Evolutionary conservation across 2,329 filamentous ascomycete genomes (phyloP), one percentile per base, ranked within the genome.

Genomic region (Penicillium sumatraense): DNA sequence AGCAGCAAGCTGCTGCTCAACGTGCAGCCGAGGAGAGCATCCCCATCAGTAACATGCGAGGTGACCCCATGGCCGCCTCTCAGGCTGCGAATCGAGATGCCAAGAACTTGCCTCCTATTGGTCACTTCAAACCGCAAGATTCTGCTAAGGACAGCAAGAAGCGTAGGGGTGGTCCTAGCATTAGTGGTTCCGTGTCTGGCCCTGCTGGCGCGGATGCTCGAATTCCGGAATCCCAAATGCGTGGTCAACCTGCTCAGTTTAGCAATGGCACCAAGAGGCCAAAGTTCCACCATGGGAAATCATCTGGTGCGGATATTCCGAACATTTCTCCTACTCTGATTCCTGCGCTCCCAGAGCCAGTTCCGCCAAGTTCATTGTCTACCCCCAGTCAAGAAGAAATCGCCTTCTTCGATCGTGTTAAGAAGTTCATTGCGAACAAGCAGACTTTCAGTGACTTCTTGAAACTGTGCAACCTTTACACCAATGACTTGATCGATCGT

Each of bases 401-500:
- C 49, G 87, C 87, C 2, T 98, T 98, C 76, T 99, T 99, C 66
- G 95, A 99, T 58, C 88, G 92, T 7, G 92, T 95, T 16, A 98
- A 97, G 83, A 99, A 99, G 75, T 93, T 89, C 68, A 91, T 99
- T 54, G 88, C 89, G 58, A 98, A 98, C 73, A 90, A 96, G 72
- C 89, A 91, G 53, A 89, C 89, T 2, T 96, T 96, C 83, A 93
- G 90, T 66, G 95, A 99, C 72, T 99, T 99, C 74, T 78, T 99
- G 61, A 99, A 99, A 78, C 85, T 99, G 6, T 95, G 93, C 80
- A 99, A 98, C 65, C 82, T 99, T 26, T 99, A 91, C 78, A 95
- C 90, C 20, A 90, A 96, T 66, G 93, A 96, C 63, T 83, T 99
- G 48, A 96, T 99, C 58, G 91, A 96, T 68, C 89, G 89, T 54